Base-by-base conservation (phyloP, 2,329 filamentous ascomycete species). In the Davidsoniella eucalypti region DNA sequence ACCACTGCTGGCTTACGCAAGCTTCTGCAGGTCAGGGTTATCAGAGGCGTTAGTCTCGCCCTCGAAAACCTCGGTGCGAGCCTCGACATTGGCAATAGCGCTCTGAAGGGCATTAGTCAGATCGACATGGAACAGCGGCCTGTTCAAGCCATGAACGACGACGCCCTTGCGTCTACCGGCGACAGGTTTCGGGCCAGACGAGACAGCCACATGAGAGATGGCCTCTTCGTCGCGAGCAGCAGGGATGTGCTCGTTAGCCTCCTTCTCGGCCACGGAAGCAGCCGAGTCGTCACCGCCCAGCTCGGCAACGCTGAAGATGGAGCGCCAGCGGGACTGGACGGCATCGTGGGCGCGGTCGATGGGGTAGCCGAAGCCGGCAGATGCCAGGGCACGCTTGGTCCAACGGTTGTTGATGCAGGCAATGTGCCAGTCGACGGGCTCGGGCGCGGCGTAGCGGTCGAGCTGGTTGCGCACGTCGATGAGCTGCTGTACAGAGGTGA, bases 391-490 rank as follows among this genome's bases (percentile, higher is more conserved):
- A 29, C 87, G 83, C 69, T 94, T 94, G 21, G 87, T 90, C 90
- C 90, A 95, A 52, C 85, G 77, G 69, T 92, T 95, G 67, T 82
- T 87, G 67, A 96, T 84, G 65, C 80, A 83, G n/a, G 88, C 86
- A 55, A 96, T 82, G 65, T 96, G 92, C 88, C 90, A 96, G 62
- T 95, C 87, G 4, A 96, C 88, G 2, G 73, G 71, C 17, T 87
- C 79, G 0, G 90, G 90, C 0, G 82, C 65, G 1, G 87, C 76
- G 61, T 94, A 94, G 17, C 79, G 73, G 63, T 95, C 90, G 23
- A 96, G 78, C 61, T 95, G 88, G 63, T 94, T 94, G 59, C 90
- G 85, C 1, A 95, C 83, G 59, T 96, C 92, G 59, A 96, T 93
- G 38, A 96, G 71, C 58, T 87, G 82, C 65, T 96, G 92, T 2